phyloP scores from a whole-genome alignment of 805 yeast genomes.

The Teunomyces funiuensis region DNA sequence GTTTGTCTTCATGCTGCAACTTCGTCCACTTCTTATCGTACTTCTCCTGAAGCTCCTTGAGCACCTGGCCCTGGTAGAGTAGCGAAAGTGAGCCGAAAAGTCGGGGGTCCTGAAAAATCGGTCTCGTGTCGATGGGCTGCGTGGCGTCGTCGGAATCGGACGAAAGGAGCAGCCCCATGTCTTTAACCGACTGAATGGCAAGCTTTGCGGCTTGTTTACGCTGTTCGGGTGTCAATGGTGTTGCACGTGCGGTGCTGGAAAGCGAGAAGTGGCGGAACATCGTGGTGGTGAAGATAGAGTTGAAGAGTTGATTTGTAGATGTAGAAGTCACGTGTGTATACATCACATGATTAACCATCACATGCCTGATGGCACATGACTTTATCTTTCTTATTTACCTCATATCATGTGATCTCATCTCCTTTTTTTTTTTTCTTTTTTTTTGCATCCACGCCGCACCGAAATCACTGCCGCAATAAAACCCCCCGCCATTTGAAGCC shows the following conservation, averaged over 20 bases:
- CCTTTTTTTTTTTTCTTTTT: too few relatives aligned
- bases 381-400: too few relatives aligned
- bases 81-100: conserved; percentile 35
- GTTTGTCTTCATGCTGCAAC: conserved; percentile 49
- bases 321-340: too few relatives aligned
- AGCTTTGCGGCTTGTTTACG: conserved; percentile 35
- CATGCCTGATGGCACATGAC: too few relatives aligned
- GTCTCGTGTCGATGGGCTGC: conserved; percentile 48
- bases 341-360: too few relatives aligned
- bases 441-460: too few relatives aligned
- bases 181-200: conserved; percentile 41
- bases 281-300: neutral
- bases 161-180: conserved; percentile 39
- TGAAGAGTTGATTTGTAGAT: too few relatives aligned
- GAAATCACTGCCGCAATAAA: too few relatives aligned
- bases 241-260: neutral
- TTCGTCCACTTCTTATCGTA: conserved; percentile 57
- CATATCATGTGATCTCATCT: too few relatives aligned
- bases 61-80: conserved; percentile 57
- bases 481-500: too few relatives aligned
- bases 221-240: conserved; percentile 3
- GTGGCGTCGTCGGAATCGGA: conserved; percentile 35
- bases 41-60: conserved; percentile 50
- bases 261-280: neutral
- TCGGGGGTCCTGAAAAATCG: conserved; percentile 40